Evolutionary conservation across 495 filamentous ascomycete genomes (phyloP).

Genomic region (Aspergillus bridgeri): DNA sequence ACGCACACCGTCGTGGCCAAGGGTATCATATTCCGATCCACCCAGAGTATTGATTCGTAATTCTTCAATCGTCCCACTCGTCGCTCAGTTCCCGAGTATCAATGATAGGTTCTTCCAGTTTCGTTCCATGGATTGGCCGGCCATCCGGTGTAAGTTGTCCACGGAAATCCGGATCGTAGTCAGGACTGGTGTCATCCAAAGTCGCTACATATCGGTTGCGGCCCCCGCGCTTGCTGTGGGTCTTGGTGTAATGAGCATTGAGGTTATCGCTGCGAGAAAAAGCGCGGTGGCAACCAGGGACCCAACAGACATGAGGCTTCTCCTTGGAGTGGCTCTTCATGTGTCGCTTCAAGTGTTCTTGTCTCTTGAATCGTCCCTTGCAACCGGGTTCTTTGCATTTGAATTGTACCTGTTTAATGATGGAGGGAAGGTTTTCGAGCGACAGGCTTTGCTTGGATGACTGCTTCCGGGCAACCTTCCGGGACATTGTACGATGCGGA

Average conservation of each 20-base stretch:
- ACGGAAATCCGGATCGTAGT: constrained; percentile 46
- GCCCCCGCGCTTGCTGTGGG: constrained; percentile 47
- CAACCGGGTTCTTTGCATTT: constrained; percentile 48
- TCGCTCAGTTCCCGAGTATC: constrained; percentile 37
- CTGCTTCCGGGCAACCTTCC: constrained; percentile 39
- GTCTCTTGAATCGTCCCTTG: constrained; percentile 54
- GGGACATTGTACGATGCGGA: constrained; percentile 32
- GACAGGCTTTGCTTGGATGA: constrained; percentile 37
- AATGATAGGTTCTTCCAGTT: constrained; percentile 36
- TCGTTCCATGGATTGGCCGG: constrained; percentile 40
- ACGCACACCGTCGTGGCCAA: constrained; percentile 14
- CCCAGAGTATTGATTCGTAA: constrained; percentile 14
- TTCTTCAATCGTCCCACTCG: constrained; percentile 32
- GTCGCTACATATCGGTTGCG: constrained; percentile 49
- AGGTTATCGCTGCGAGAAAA: constrained; percentile 50
- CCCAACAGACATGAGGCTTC: constrained; percentile 50
- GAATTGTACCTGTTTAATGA: constrained; percentile 46
- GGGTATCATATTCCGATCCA: constrained; percentile 24
- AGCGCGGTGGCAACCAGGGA: constrained; percentile 41
- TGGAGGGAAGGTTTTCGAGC: constrained; percentile 39
- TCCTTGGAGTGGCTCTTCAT: constrained; percentile 56
- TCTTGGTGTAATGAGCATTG: constrained; percentile 48
- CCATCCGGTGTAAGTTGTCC: constrained; percentile 44
- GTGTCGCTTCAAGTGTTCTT: constrained; percentile 65
- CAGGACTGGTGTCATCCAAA: constrained; percentile 42